These are phyloP conservation scores for Venturia aucupariae DNA, from an alignment of 2,329 filamentous ascomycete genomes.

Conservation along the genomic window DNA sequence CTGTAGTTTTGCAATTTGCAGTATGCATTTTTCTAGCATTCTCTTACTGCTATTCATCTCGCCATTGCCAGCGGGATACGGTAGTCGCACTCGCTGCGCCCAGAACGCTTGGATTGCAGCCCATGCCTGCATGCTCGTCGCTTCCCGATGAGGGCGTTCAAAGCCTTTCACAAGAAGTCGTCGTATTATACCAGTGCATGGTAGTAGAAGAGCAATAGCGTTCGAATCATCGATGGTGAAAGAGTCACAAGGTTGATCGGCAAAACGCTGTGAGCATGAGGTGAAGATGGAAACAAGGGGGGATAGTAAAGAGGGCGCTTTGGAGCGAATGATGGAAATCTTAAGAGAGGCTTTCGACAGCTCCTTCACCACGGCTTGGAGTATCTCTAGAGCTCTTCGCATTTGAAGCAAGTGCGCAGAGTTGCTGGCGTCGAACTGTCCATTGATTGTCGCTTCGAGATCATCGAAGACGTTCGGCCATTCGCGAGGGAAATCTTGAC, in stretches of 20 bases:
- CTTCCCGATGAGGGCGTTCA: slow-evolving; percentile 71
- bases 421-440: not conserved
- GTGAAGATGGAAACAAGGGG: slow-evolving; percentile 68
- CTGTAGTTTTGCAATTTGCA: slow-evolving; percentile 89
- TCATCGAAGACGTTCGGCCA: slow-evolving; percentile 49
- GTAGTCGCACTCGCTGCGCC: not conserved
- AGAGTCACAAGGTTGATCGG: not conserved
- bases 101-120: slow-evolving; percentile 51
- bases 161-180: slow-evolving; percentile 74
- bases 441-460: slow-evolving; percentile 20
- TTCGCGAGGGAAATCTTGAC: slow-evolving; percentile 80
- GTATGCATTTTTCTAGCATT: slow-evolving; percentile 21
- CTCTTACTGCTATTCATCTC: slow-evolving; percentile 3
- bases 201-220: slow-evolving; percentile 10
- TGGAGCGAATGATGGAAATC: slow-evolving; percentile 64
- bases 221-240: slow-evolving; percentile 42
- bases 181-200: slow-evolving; percentile 46
- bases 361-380: slow-evolving; percentile 86
- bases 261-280: slow-evolving; percentile 8
- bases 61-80: not conserved
- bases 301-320: slow-evolving; percentile 76
- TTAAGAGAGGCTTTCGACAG: slow-evolving; percentile 70
- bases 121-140: slow-evolving; percentile 74
- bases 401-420: slow-evolving; percentile 55
- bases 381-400: slow-evolving; percentile 61